Base-by-base conservation (phyloP, 139 green algal species). In the Yamagishiella unicocca region DNA sequence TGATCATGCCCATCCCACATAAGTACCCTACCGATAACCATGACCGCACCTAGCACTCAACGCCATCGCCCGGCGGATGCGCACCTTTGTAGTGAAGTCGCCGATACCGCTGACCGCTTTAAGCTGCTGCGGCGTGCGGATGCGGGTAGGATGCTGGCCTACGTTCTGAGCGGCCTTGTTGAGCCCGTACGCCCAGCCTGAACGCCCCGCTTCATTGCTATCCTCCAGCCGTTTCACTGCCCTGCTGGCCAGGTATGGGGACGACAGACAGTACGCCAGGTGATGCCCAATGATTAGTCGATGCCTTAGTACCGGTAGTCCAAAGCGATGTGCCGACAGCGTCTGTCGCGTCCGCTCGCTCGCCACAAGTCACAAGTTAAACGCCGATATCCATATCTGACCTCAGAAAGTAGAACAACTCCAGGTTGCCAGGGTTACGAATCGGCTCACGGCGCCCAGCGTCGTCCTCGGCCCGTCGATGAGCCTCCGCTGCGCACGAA, bases 11-110 rank as follows among this genome's bases (percentile, higher is more conserved):
- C n/a, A n/a, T n/a, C n/a, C n/a, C n/a, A n/a, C n/a, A n/a, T n/a
- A n/a, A n/a, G n/a, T n/a, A n/a, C n/a, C n/a, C n/a, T n/a, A n/a
- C n/a, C n/a, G n/a, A n/a, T n/a, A n/a, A n/a, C n/a, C n/a, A n/a
- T n/a, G n/a, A n/a, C n/a, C n/a, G n/a, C n/a, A n/a, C n/a, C n/a
- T n/a, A n/a, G n/a, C n/a, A n/a, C n/a, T n/a, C n/a, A n/a, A n/a
- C n/a, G n/a, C n/a, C n/a, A n/a, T n/a, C n/a, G n/a, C n/a, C n/a
- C n/a, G n/a, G n/a, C n/a, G n/a, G n/a, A n/a, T 42, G 29, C 43
- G 14, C 37, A 90, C 87, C 72, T 87, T 90, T 25, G 62, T 27
- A 0, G 79, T 35, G 50, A 75, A 70, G 22, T 88, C 61, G 33
- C 72, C 81, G 42, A 85, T 66, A 2, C 74, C 73, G 1, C 42